Evolutionary conservation across 2,329 filamentous ascomycete genomes (phyloP).

Genomic region (Bisporella sp.): DNA sequence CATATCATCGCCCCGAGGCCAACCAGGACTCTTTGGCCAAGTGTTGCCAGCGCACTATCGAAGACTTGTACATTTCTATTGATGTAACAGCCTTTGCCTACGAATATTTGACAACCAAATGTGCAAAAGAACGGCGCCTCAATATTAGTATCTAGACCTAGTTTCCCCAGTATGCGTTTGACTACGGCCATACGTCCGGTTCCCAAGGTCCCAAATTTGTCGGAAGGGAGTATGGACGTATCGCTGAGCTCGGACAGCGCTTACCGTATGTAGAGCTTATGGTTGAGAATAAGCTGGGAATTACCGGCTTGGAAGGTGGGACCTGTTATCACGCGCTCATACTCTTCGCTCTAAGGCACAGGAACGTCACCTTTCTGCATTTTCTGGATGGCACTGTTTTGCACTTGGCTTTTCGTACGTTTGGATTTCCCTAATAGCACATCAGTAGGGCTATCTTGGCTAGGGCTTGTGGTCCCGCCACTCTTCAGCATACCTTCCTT

Average conservation of each 20-base stretch:
- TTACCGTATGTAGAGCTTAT: constrained; percentile 6
- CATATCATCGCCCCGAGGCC: constrained; percentile 67
- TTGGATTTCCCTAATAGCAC: too few relatives aligned
- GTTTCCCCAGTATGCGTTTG: constrained; percentile 10
- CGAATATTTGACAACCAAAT: constrained; percentile 19
- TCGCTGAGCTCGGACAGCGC: constrained; percentile 15
- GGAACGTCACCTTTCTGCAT: background rate
- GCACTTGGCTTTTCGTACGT: too few relatives aligned
- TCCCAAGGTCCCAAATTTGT: constrained; percentile 12
- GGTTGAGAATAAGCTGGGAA: background rate
- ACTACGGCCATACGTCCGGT: constrained; percentile 9
- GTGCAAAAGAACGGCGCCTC: constrained; percentile 14
- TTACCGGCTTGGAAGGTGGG: constrained; percentile 3
- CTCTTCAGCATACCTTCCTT: too few relatives aligned
- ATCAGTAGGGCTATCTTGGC: too few relatives aligned
- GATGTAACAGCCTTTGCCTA: constrained; percentile 14
- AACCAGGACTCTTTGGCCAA: constrained; percentile 33
- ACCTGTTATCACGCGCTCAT: constrained; percentile 19
- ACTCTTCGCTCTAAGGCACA: constrained; percentile 14
- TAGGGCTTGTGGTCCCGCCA: too few relatives aligned
- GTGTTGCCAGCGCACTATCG: constrained; percentile 39
- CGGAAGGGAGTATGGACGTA: constrained; percentile 6
- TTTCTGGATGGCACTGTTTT: too few relatives aligned
- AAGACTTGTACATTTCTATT: constrained; percentile 17
- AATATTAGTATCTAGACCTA: constrained; percentile 14